Evolutionary conservation across 495 filamentous ascomycete species (phyloP), one percentile per base, ranked within the genome.

Genomic region (Pseudoneurospora amorphoporcata): DNA sequence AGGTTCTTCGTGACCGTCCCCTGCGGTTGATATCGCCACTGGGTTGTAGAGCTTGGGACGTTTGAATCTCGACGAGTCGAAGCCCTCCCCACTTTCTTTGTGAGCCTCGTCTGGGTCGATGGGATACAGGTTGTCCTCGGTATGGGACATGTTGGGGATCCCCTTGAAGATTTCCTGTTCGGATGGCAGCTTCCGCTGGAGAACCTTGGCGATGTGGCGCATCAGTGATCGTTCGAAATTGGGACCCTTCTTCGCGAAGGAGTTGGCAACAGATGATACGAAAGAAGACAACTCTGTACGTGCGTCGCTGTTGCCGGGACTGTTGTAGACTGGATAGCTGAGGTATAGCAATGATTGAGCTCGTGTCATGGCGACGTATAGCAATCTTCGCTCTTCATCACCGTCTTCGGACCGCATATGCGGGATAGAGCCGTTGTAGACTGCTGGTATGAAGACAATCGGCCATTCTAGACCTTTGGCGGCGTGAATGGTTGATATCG

Each of bases 401-500:
- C 85, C 84, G 77, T 98, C 94, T 68, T 99, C 96, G 12, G 94
- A 89, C 73, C 95, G 86, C n/a, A 90, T 92, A 81, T 99, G 96
- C 3, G 96, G 96, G 71, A 98, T 98, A 19, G 91, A 95, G 16
- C 95, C 95, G 40, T 95, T 88, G 78, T 97, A 98, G 37, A 92
- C 90, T 1, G 92, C 92, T 0, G 96, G 94, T 14, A 99, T 90
- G 80, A 99, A 99, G 0, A 99, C 93, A 10, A 98, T 88, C 2
- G 96, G 96, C 96, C 96, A 99, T 78, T 99, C 96, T 0, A 99
- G 84, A 4, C 96, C 95, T 79, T 99, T 99, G 1, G 96, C 94
- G 0, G 95, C 93, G 78, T 99, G 96, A 35, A 99, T 98, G 0
- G 96, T 99, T 14, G 93, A 97, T 17, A 99, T 92, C 3, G 94